These are phyloP conservation scores for Psilocybe mexicana DNA, from an alignment of 1,284 basidiomycete genomes.

Conservation along the genomic window DNA sequence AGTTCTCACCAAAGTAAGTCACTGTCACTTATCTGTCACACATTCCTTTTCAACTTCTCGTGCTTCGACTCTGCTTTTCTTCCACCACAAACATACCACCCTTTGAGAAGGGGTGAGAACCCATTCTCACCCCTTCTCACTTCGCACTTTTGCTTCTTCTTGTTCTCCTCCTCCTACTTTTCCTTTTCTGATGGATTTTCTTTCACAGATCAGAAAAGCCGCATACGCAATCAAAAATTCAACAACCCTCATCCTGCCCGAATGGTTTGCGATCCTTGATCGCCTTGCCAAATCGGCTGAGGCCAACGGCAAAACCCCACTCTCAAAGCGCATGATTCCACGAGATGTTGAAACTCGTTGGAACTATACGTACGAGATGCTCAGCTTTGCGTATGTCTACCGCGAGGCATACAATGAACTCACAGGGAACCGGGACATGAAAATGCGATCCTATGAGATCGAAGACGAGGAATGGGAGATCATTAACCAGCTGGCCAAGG, in stretches of 20 bases:
- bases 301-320: no score
- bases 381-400: conserved; percentile 4
- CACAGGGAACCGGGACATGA: conserved; percentile 1
- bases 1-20: no score
- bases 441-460: conserved; percentile 9
- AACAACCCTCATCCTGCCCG: conserved; percentile 8
- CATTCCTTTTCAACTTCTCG: no score
- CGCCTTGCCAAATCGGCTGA: not conserved
- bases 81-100: no score
- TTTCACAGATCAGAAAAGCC: conserved; percentile 10
- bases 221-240: conserved; percentile 13
- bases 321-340: conserved; percentile 1
- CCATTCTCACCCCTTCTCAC: no score
- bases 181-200: no score
- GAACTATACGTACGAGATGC: conserved; percentile 9
- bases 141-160: no score
- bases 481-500: conserved; percentile 5
- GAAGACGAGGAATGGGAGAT: conserved; percentile 8
- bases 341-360: conserved; percentile 3
- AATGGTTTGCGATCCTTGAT: conserved; percentile 9
- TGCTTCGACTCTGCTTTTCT: no score
- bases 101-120: no score
- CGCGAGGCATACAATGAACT: not conserved
- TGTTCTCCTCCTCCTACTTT: no score
- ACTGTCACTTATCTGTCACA: no score